Evolutionary conservation across 345 rosid genomes (phyloP), one percentile per base, ranked within the genome.

Genomic region (Erucastrum elatum): DNA sequence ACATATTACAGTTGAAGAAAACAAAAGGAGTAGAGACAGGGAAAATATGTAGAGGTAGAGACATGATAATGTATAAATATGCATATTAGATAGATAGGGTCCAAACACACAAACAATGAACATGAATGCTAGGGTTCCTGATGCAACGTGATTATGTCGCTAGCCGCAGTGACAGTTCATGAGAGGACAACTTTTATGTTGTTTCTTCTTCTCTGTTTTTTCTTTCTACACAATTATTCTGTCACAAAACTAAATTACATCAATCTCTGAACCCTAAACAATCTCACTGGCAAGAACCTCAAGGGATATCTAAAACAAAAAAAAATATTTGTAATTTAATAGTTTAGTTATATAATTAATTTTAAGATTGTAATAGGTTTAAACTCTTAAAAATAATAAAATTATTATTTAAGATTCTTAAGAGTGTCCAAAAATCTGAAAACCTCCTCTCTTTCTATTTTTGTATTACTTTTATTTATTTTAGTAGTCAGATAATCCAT

Each of bases 81-180:
- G 26, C 31, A 66, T 25, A 68, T 63, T 66, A 56, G 26, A 71
- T 58, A 56, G 26, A 71, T 30, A 61, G 82, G 75, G 69, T 72
- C 77, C 78, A 66, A 72, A 46, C 13, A 78, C 77, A 79, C 34
- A 31, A 31, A 31, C 82, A 74, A 74, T 80, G 82, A 80, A 74
- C 68, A 80, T 80, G 79, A 69, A 80, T 69, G 70, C 76, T 75
- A 75, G 81, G 84, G 76, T 84, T 79, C 82, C 81, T 72, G 81
- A 63, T 58, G 72, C 84, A 84, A 86, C 84, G 82, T 85, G 86
- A 80, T 80, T 59, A 77, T 82, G 86, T 85, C 84, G 73, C 80
- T 65, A 79, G 79, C 77, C 81, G 77, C 63, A 71, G 78, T 72
- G 87, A 72, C 86, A 85, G 55, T 82, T 78, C 84, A 86, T 67